These are phyloP conservation scores for Ploettnerulaceae sp. DNA, from an alignment of 2,329 filamentous ascomycete genomes.

Conservation along the genomic window DNA sequence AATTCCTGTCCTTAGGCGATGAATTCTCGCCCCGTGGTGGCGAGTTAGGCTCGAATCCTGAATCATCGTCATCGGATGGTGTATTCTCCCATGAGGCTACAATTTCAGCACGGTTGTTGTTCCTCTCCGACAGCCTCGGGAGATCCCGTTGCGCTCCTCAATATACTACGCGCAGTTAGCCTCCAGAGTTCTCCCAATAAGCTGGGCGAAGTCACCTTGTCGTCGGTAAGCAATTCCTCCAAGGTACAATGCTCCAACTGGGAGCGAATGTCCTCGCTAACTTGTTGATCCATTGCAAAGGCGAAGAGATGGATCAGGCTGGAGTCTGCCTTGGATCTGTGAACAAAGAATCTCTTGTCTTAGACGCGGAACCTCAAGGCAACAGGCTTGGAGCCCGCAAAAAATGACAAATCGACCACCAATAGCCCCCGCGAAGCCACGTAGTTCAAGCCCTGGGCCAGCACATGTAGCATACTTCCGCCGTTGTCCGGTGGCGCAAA, in stretches of 20 bases:
- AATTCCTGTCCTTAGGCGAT: constrained; percentile 1
- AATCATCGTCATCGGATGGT: neutral
- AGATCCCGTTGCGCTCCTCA: neutral
- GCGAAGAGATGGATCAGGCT: too few relatives aligned
- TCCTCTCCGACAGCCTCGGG: neutral
- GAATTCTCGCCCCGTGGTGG: too few relatives aligned
- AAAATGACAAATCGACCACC: too few relatives aligned
- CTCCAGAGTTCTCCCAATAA: neutral
- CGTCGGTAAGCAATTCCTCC: neutral
- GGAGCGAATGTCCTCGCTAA: neutral
- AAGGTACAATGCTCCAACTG: neutral
- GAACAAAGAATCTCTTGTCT: too few relatives aligned
- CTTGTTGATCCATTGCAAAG: neutral
- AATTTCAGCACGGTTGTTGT: neutral
- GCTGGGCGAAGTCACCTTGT: neutral
- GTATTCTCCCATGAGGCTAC: neutral
- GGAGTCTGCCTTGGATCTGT: too few relatives aligned
- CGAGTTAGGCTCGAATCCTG: constrained; percentile 1
- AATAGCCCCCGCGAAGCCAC: too few relatives aligned
- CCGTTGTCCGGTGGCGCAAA: too few relatives aligned
- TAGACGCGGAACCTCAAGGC: too few relatives aligned
- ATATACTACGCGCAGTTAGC: neutral
- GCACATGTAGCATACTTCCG: too few relatives aligned
- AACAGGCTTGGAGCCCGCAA: too few relatives aligned
- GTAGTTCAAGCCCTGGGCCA: too few relatives aligned